Evolutionary conservation across 495 filamentous ascomycete genomes (phyloP).

Genomic region (Arthonia radiata): DNA sequence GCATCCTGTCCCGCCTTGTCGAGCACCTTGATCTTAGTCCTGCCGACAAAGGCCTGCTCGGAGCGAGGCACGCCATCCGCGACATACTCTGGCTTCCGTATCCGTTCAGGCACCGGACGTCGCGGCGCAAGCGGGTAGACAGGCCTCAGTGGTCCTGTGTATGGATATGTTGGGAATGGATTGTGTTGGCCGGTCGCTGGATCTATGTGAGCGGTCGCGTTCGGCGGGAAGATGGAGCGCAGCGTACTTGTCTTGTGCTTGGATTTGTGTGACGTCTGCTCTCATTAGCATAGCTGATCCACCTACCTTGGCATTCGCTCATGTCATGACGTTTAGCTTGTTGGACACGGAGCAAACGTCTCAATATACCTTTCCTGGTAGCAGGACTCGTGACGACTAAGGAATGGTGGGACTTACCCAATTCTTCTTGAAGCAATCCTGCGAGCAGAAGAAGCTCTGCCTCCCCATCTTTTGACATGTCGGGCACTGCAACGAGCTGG

Average conservation of each 20-base stretch:
- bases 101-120: slow-evolving; percentile 52
- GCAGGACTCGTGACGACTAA: not conserved
- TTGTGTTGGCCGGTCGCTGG: slow-evolving; percentile 74
- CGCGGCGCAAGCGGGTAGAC: slow-evolving; percentile 66
- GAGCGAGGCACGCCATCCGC: slow-evolving; percentile 59
- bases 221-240: slow-evolving; percentile 40
- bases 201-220: slow-evolving; percentile 64
- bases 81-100: slow-evolving; percentile 67
- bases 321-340: slow-evolving; percentile 2
- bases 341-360: not conserved
- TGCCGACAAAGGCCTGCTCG: slow-evolving; percentile 41
- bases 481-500: slow-evolving; percentile 69
- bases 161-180: slow-evolving; percentile 69
- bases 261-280: slow-evolving; percentile 59
- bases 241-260: slow-evolving; percentile 63
- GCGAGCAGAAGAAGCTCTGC: slow-evolving; percentile 89
- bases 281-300: slow-evolving; percentile 10
- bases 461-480: slow-evolving; percentile 77
- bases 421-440: slow-evolving; percentile 96
- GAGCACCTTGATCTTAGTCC: slow-evolving; percentile 60
- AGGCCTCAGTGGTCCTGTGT: slow-evolving; percentile 56
- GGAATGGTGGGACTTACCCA: slow-evolving; percentile 46
- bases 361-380: not conserved
- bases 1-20: slow-evolving; percentile 54
- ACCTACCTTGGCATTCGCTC: slow-evolving; percentile 1